Conservation (phyloP, 2,329 filamentous ascomycete genomes). For the Colletotrichum ledebouriae region DNA sequence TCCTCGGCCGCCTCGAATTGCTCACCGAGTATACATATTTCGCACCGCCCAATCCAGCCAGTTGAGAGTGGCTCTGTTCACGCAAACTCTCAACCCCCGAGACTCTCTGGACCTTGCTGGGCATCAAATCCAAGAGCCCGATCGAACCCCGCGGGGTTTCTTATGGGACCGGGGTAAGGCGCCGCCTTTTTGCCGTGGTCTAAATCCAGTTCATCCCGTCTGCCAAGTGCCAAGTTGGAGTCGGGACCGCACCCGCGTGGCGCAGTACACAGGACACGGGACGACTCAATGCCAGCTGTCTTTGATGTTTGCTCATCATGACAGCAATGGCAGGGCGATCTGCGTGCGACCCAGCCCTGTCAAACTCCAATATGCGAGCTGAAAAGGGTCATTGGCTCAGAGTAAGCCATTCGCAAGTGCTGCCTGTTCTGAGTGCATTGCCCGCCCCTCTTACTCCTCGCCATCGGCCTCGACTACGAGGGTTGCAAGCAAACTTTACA, state of each 20-base stretch:
- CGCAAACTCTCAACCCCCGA: background rate
- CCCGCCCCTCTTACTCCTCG: slow-evolving; percentile 2
- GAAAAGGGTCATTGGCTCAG: slow-evolving; percentile 21
- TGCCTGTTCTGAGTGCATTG: slow-evolving; percentile 22
- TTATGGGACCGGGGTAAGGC: background rate
- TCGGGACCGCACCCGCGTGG: slow-evolving; percentile 9
- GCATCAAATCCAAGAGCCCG: background rate
- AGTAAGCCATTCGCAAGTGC: slow-evolving; percentile 20
- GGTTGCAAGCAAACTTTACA: background rate
- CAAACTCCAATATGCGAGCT: background rate
- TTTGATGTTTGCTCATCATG: slow-evolving; percentile 15
- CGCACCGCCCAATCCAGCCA: background rate
- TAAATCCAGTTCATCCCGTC: slow-evolving; percentile 16
- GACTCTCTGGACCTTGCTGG: no score
- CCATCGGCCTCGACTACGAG: background rate
- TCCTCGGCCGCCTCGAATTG: background rate
- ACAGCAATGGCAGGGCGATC: slow-evolving; percentile 13
- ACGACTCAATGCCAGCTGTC: background rate
- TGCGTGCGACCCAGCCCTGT: slow-evolving; percentile 15
- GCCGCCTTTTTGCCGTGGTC: slow-evolving; percentile 4
- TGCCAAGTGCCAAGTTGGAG: slow-evolving; percentile 14
- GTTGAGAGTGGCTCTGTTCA: background rate
- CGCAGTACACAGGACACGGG: slow-evolving; percentile 24
- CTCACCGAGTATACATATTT: background rate
- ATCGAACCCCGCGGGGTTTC: background rate